phyloP scores from a whole-genome alignment of 768 basidiomycete genomes.

The Tricholoma matsutake region DNA sequence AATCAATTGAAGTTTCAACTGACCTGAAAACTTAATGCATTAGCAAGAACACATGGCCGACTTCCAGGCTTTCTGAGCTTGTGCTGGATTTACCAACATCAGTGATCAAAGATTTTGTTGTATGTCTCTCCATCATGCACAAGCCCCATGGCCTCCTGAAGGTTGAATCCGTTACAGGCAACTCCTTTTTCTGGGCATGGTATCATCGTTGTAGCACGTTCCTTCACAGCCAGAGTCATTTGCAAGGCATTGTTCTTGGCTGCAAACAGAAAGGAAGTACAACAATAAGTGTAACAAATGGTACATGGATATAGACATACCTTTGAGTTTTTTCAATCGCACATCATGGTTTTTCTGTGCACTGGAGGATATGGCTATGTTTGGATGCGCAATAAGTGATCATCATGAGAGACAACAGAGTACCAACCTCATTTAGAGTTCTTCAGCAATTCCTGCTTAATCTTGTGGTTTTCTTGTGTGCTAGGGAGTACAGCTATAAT shows the following conservation, averaged over 20 bases:
- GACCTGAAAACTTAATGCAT: no score
- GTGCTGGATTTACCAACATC: no score
- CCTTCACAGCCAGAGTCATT: no score
- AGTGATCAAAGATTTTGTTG: no score
- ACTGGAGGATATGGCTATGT: not conserved
- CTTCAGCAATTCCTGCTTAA: not conserved
- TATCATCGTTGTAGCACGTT: not conserved
- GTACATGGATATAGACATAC: not conserved
- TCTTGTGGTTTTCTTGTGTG: not conserved
- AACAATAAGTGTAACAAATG: not conserved
- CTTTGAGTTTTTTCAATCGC: not conserved
- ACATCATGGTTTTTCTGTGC: not conserved
- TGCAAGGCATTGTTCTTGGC: no score
- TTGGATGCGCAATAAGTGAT: not conserved
- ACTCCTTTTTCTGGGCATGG: not conserved
- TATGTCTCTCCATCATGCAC: not conserved
- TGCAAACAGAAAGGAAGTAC: no score
- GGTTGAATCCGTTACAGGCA: no score
- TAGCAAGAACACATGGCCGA: no score
- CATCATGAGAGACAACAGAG: not conserved
- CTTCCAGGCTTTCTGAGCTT: no score
- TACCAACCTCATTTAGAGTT: not conserved
- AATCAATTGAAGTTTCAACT: no score
- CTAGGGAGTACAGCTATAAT: not conserved
- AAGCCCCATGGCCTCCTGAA: not conserved